phyloP scores from a whole-genome alignment of 2,329 filamentous ascomycete genomes.

The Aspergillus fischeri region DNA sequence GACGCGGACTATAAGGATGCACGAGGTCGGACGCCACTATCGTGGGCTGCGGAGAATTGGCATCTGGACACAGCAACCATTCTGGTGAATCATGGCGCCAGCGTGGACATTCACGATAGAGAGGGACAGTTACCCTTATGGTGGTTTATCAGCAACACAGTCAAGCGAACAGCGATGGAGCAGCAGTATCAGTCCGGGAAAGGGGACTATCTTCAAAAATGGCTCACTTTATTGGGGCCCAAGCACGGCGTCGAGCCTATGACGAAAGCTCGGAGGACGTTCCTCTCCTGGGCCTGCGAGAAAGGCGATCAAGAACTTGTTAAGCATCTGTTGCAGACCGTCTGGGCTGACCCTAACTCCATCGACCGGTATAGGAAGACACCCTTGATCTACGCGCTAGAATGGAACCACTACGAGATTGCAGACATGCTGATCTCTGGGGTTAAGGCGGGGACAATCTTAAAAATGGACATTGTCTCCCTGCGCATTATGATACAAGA shows the following conservation, averaged over 20 bases:
- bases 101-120: conserved; percentile 10
- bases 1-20: conserved; percentile 8
- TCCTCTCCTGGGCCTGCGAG: conserved; percentile 15
- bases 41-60: conserved; percentile 10
- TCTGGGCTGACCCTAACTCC: conserved; percentile 13
- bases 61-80: conserved; percentile 4
- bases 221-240: conserved; percentile 6
- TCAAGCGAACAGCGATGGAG: neutral
- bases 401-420: conserved; percentile 12
- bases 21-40: conserved; percentile 6
- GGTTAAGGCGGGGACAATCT: neutral
- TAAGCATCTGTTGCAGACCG: conserved; percentile 6
- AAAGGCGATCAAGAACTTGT: conserved; percentile 7
- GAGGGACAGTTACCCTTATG: conserved; percentile 13
- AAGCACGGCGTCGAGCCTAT: conserved; percentile 8
- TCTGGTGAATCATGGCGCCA: conserved; percentile 4
- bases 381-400: conserved; percentile 12
- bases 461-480: conserved; percentile 9
- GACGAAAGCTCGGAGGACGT: conserved; percentile 13
- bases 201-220: conserved; percentile 3
- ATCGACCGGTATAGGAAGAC: conserved; percentile 14
- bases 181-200: neutral
- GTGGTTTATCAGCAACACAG: conserved; percentile 10
- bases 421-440: conserved; percentile 11
- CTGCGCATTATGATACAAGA: conserved; percentile 12